Conservation (phyloP, 345 rosid genomes). For the Camelina laxa region DNA sequence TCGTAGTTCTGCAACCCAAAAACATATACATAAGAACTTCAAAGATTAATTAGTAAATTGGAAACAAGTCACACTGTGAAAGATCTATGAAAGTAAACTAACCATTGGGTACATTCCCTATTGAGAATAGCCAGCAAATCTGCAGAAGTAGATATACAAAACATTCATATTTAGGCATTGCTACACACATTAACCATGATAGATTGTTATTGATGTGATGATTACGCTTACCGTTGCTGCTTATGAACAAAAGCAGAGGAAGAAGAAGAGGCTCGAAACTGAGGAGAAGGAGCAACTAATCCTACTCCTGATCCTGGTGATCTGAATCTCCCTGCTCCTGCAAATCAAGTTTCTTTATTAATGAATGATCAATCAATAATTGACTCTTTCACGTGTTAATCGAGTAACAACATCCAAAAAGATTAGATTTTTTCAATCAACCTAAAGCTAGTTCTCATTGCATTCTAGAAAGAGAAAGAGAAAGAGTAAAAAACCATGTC, state of each 20-base stretch:
- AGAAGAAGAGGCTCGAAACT: conserved; percentile 46
- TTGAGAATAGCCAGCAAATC: conserved; percentile 72
- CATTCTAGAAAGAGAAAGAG: background rate
- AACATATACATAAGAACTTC: background rate
- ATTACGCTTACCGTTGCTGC: conserved; percentile 50
- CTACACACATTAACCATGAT: background rate
- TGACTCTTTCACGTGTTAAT: conserved; percentile 22
- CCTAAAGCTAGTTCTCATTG: conserved; percentile 1
- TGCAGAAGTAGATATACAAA: too few relatives aligned
- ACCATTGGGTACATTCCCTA: conserved; percentile 66
- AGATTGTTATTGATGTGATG: background rate
- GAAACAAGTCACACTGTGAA: background rate
- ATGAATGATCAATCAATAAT: background rate
- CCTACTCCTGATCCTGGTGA: conserved; percentile 48
- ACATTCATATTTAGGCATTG: background rate
- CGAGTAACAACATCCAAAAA: conserved; percentile 23
- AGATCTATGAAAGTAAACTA: conserved; percentile 28
- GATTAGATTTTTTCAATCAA: background rate
- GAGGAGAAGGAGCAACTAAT: conserved; percentile 56
- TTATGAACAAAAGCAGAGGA: conserved; percentile 54
- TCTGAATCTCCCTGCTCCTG: conserved; percentile 65
- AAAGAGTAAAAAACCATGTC: conserved; percentile 49
- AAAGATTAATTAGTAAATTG: background rate
- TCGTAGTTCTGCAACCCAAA: conserved; percentile 65
- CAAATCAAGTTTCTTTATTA: conserved; percentile 18